Evolutionary conservation across 2,329 filamentous ascomycete species (phyloP), one percentile per base, ranked within the genome.

Genomic region (Pochonia chlamydosporia): DNA sequence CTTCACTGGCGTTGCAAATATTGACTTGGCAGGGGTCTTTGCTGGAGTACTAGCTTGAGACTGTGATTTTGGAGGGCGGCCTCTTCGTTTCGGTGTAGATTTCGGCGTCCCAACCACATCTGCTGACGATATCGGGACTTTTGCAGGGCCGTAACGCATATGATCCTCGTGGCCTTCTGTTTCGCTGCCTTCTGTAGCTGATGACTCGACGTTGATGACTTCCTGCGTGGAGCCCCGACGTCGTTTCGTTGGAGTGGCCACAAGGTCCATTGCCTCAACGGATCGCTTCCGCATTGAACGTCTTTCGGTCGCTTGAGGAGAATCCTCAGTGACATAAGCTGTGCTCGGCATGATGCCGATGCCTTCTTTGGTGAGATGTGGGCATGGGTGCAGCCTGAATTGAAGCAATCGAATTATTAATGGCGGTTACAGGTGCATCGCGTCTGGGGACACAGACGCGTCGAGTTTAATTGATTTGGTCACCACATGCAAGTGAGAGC

Each of bases 1-100:
- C 46, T 63, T 73, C 11, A 64, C 57, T 0, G 73, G 72, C 0
- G 74, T 76, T 41, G 62, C 57, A 6, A 67, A 60, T 11, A 48
- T 46, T 5, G 49, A 42, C 3, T 28, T 49, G 25, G 56, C 51
- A 24, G 59, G 54, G 4, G 61, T 63, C 11, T 63, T 61, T 13
- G 51, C 56, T 4, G 65, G 62, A 2, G 63, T 64, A 23, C 59
- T 59, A 35, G 55, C 59, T 40, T 61, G 63, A 5, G 58, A 49
- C 20, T 52, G 49, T 20, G 56, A 49, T 45, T 66, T 68, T 4
- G 64, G 62, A 9, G 50, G 50, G 3, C 62, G 57, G 9, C 62
- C 62, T 40, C 59, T 50, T 46, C 56, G 58, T 25, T 59, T 57
- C 14, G 60, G 63, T 1, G 66, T 66, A 24, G 60, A 52, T 14